phyloP scores from a whole-genome alignment of 192 early-diverging fungal genomes.

The Bifiguratus adelaidae region DNA sequence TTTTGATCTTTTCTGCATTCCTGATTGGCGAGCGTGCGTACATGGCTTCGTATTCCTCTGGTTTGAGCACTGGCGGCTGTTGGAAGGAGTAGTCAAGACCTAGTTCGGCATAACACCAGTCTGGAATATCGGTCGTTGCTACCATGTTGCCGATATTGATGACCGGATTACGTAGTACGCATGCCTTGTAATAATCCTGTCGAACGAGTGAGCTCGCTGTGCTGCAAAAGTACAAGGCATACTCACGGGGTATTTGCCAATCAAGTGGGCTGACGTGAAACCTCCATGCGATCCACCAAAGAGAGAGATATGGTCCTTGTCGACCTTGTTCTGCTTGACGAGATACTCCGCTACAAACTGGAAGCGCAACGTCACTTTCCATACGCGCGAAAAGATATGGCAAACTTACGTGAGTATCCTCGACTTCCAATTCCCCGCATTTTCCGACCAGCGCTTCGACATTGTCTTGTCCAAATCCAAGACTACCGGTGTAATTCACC shows the following conservation, averaged over 20 bases:
- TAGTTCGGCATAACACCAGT: conserved; percentile 68
- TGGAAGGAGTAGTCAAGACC: conserved; percentile 43
- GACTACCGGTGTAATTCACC: conserved; percentile 71
- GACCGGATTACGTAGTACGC: conserved; percentile 66
- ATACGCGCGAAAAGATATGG: background rate
- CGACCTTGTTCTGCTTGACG: conserved; percentile 23
- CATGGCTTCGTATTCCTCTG: conserved; percentile 42
- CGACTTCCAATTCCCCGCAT: conserved; percentile 55
- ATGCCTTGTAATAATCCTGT: conserved; percentile 49
- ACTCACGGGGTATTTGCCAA: conserved; percentile 27
- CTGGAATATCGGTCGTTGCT: conserved; percentile 51
- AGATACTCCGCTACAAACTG: conserved; percentile 17
- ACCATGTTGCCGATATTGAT: conserved; percentile 48
- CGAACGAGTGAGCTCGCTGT: background rate
- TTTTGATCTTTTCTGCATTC: conserved; percentile 36
- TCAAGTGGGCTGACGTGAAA: conserved; percentile 47
- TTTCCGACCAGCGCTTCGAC: conserved; percentile 51
- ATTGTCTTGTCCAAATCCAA: conserved; percentile 65
- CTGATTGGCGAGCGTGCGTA: conserved; percentile 47
- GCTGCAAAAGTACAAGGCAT: background rate
- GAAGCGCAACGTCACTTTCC: background rate
- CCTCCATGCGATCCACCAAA: conserved; percentile 72
- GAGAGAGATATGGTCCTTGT: conserved; percentile 34
- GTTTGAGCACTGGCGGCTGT: conserved; percentile 37
- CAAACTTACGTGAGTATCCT: conserved; percentile 43